A percentile compares a stretch with the other conserved stretches of the same genome.
phyloP scores from a whole-genome alignment of 306 rosid genomes.

The Senna tora region DNA sequence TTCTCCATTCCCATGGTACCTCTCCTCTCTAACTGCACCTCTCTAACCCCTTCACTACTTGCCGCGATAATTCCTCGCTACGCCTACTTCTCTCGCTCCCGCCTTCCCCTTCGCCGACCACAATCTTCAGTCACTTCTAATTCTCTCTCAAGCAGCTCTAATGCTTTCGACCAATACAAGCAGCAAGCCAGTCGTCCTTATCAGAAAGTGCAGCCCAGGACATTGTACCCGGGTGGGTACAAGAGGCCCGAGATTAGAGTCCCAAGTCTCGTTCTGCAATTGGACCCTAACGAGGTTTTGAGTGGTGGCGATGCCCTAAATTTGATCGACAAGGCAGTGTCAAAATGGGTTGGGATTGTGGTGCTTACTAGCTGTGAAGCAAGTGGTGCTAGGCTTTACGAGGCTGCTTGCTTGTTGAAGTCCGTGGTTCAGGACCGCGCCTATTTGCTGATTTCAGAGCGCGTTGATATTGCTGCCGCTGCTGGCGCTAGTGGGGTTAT shows the following conservation, averaged over 20 bases:
- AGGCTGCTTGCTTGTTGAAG: constrained; percentile 86
- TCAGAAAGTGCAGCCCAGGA: constrained; percentile 48
- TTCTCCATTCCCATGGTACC: constrained; percentile 53
- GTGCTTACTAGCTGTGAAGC: constrained; percentile 58
- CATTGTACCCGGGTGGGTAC: constrained; percentile 86
- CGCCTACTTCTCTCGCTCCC: constrained; percentile 42
- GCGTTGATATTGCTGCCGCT: constrained; percentile 92
- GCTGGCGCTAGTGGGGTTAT: constrained; percentile 77
- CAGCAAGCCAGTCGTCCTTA: constrained; percentile 35
- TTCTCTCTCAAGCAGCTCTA: constrained; percentile 50
- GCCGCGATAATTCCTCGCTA: constrained; percentile 33
- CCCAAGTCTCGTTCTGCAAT: constrained; percentile 66
- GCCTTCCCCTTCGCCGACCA: constrained; percentile 36
- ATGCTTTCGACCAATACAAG: constrained; percentile 38
- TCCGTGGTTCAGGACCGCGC: constrained; percentile 72
- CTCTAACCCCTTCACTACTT: constrained; percentile 34
- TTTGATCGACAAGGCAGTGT: constrained; percentile 65
- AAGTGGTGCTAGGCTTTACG: constrained; percentile 68
- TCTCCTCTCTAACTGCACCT: constrained; percentile 41
- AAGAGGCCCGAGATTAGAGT: constrained; percentile 77
- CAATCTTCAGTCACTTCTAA: constrained; percentile 35
- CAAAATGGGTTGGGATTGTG: constrained; percentile 72
- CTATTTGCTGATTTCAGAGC: constrained; percentile 75
- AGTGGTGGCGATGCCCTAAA: constrained; percentile 42
- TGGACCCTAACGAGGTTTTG: constrained; percentile 60